Evolutionary conservation across 306 rosid genomes (phyloP).

Genomic region (Albizia julibrissin): DNA sequence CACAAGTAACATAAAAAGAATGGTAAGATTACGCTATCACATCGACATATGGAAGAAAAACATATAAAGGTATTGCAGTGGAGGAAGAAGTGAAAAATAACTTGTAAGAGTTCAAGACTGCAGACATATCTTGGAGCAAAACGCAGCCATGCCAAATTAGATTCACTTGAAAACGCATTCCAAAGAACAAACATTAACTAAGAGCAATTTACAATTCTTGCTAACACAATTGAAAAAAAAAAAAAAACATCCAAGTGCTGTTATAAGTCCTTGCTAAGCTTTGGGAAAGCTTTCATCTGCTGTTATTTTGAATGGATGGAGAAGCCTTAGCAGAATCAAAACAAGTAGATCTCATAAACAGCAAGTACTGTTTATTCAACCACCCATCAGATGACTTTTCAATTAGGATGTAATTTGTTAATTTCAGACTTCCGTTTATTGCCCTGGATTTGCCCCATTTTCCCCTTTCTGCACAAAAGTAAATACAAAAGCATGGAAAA

Average conservation of each 20-base stretch:
- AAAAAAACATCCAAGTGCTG: not conserved
- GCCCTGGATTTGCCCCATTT: not conserved
- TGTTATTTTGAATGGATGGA: slow-evolving; percentile 1
- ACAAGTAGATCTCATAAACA: slow-evolving; percentile 4
- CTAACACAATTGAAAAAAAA: not conserved
- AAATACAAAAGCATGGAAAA: not conserved
- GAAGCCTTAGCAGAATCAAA: not conserved
- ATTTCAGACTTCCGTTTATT: no score
- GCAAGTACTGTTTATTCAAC: not conserved
- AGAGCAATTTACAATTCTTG: not conserved
- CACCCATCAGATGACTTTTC: not conserved
- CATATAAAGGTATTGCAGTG: not conserved
- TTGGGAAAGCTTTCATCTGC: not conserved
- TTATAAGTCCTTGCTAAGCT: not conserved
- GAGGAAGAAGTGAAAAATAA: not conserved
- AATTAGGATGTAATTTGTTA: no score
- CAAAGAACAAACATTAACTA: not conserved
- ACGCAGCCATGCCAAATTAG: not conserved
- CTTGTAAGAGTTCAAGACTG: not conserved
- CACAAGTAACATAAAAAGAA: not conserved
- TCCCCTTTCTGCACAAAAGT: not conserved
- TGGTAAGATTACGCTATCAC: not conserved
- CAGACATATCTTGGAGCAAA: not conserved
- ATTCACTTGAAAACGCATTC: not conserved
- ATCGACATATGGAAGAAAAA: not conserved